Evolutionary conservation across 23 red algal genomes (phyloP), one percentile per base, ranked within the genome.

Genomic region (Pyropia yezoensis): DNA sequence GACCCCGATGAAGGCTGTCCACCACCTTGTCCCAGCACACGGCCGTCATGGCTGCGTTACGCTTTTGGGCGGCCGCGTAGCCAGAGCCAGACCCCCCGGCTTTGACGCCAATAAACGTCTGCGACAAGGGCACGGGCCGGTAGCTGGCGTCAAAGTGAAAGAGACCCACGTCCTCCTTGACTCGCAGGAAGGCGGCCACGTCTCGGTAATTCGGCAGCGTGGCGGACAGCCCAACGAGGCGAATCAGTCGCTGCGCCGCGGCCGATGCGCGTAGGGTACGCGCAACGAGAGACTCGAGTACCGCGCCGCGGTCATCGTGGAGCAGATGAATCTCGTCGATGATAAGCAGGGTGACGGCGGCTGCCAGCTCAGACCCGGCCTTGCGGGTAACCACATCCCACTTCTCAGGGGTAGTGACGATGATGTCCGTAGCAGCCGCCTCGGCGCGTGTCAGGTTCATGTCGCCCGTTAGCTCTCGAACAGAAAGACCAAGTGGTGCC

Each of bases 391-490:
- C 66, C 61, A 98, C 78, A 82, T 98, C 94, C 94, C 94, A 98
- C 66, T 98, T 98, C 76, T 98, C 94, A 67, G 94, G 94, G 20
- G 94, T 98, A 20, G 94, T 91, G 16, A 98, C 94, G 23, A 98
- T 50, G 14, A 98, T 74, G 54, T 98, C 81, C 5, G 85, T 90
- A 3, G 73, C 77, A 39, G 66, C 50, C 20, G 79, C 77, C 62
- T 90, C 74, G 32, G 50, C 59, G 16, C 75, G 64, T 19, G 61
- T 90, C 50, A 87, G 50, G 17, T 69, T 69, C 69, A 82, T 83
- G 49, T 98, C 94, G 27, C 94, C 94, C 3, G 94, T 98, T 52
- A 86, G 82, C 57, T 98, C 94, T 52, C 65, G 21, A n/a, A 98
- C 94, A 29, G 22, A 29, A 12, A 98, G 50, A 33, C 64, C 79